These are phyloP conservation scores for Fraxinus excelsior DNA, from an alignment of 257 asterid genomes.

Conservation along the genomic window DNA sequence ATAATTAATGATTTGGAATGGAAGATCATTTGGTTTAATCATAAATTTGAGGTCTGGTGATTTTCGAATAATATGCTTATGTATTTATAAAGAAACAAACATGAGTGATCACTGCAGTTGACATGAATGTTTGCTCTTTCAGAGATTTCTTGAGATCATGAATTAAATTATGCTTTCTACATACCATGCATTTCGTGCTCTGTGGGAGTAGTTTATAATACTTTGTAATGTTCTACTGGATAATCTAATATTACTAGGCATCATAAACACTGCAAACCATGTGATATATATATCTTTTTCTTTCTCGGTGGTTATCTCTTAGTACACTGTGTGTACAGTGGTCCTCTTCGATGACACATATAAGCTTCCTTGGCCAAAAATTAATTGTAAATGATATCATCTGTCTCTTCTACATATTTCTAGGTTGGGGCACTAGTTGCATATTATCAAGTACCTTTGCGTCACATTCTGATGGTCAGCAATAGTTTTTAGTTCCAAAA, in stretches of 20 bases:
- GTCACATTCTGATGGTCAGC: slow-evolving; percentile 88
- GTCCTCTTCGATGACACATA: background rate
- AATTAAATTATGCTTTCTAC: slow-evolving; percentile 7
- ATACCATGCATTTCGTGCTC: slow-evolving; percentile 2
- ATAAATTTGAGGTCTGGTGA: background rate
- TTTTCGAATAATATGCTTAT: background rate
- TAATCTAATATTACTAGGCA: slow-evolving; percentile 3
- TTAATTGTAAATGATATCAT: background rate
- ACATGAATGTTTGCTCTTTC: background rate
- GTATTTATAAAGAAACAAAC: slow-evolving; percentile 6
- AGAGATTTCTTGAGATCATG: background rate
- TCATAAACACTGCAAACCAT: slow-evolving; percentile 3
- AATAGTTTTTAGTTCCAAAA: slow-evolving; percentile 11
- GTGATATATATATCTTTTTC: slow-evolving; percentile 4
- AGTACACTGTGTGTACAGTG: background rate
- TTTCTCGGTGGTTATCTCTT: background rate
- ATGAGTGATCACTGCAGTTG: background rate
- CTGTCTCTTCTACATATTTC: slow-evolving; percentile 8
- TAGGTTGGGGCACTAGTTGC: slow-evolving; percentile 99
- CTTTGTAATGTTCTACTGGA: background rate
- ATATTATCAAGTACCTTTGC: slow-evolving; percentile 90
- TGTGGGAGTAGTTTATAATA: background rate
- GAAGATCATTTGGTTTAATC: background rate
- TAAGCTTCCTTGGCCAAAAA: slow-evolving; percentile 10
- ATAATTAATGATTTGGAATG: background rate